These are phyloP conservation scores for Elaeagnus macrophylla DNA, from an alignment of 306 rosid genomes.

Conservation along the genomic window DNA sequence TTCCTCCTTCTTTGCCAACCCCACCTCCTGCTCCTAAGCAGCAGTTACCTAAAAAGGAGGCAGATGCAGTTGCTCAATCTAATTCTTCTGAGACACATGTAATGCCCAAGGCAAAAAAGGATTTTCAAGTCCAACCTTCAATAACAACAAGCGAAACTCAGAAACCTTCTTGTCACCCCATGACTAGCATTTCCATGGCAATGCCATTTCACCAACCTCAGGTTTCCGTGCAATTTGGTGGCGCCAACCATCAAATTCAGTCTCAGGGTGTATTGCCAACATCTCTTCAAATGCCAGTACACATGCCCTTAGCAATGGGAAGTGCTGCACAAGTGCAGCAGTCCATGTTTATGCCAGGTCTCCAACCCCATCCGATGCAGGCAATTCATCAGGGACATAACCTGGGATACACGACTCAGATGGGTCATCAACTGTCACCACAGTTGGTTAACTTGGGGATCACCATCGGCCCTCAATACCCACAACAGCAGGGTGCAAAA, in stretches of 20 bases:
- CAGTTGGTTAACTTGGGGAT: slow-evolving; percentile 69
- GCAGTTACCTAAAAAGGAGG: slow-evolving; percentile 59
- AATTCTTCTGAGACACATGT: slow-evolving; percentile 37
- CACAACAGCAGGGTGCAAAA: slow-evolving; percentile 78
- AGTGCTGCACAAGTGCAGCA: slow-evolving; percentile 68
- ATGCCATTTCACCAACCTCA: slow-evolving; percentile 61
- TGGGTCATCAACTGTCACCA: slow-evolving; percentile 59
- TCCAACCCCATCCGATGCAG: slow-evolving; percentile 73
- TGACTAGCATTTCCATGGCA: slow-evolving; percentile 58
- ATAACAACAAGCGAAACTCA: slow-evolving; percentile 40
- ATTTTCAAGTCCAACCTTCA: slow-evolving; percentile 36
- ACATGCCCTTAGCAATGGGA: slow-evolving; percentile 52
- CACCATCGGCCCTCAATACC: slow-evolving; percentile 39
- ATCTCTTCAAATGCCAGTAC: slow-evolving; percentile 64
- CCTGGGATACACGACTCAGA: slow-evolving; percentile 49
- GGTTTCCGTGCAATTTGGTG: slow-evolving; percentile 62
- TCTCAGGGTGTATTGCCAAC: slow-evolving; percentile 62
- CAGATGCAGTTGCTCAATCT: slow-evolving; percentile 35
- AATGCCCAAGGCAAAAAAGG: slow-evolving; percentile 44
- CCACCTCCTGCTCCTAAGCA: slow-evolving; percentile 67
- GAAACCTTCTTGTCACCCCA: slow-evolving; percentile 51
- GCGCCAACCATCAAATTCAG: slow-evolving; percentile 68
- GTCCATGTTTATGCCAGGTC: slow-evolving; percentile 56
- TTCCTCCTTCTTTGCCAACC: slow-evolving; percentile 41
- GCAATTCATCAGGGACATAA: slow-evolving; percentile 63